Conservation (phyloP, 805 yeast species). For the Spathaspora boniae region DNA sequence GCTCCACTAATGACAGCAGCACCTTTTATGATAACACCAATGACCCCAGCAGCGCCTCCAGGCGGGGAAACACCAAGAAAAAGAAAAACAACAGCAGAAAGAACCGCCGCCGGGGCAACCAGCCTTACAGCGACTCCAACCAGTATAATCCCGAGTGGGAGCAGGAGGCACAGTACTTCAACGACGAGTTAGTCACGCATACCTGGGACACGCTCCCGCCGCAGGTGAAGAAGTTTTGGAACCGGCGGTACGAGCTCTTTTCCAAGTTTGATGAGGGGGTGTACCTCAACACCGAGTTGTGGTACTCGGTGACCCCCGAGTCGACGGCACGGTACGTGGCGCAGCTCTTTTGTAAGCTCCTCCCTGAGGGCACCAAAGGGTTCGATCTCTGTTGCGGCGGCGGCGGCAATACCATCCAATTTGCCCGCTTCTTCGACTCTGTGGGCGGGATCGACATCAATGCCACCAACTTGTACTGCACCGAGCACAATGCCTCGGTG, state of each 20-base stretch:
- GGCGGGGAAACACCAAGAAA: slow-evolving; percentile 3
- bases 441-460: slow-evolving; percentile 66
- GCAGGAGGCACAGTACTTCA: slow-evolving; percentile 1
- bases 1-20: no score
- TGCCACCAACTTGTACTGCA: slow-evolving; percentile 59
- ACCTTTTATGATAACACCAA: no score
- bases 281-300: slow-evolving; percentile 64
- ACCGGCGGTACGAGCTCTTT: slow-evolving; percentile 57
- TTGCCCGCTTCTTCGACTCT: slow-evolving; percentile 54
- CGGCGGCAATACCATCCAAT: slow-evolving; percentile 81
- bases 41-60: neutral
- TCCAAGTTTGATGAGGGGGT: slow-evolving; percentile 65
- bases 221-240: slow-evolving; percentile 55
- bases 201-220: slow-evolving; percentile 37
- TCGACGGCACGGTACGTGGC: slow-evolving; percentile 59
- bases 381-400: slow-evolving; percentile 83
- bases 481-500: slow-evolving; percentile 59
- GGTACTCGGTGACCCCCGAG: slow-evolving; percentile 92
- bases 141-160: neutral
- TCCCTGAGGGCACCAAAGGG: slow-evolving; percentile 46
- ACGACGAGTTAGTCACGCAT: slow-evolving; percentile 36
- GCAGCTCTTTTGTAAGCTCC: slow-evolving; percentile 46
- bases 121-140: neutral
- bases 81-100: slow-evolving; percentile 1
- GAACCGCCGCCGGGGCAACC: neutral